phyloP scores from a whole-genome alignment of 2,329 filamentous ascomycete species.

The Elsinoe necatrix region DNA sequence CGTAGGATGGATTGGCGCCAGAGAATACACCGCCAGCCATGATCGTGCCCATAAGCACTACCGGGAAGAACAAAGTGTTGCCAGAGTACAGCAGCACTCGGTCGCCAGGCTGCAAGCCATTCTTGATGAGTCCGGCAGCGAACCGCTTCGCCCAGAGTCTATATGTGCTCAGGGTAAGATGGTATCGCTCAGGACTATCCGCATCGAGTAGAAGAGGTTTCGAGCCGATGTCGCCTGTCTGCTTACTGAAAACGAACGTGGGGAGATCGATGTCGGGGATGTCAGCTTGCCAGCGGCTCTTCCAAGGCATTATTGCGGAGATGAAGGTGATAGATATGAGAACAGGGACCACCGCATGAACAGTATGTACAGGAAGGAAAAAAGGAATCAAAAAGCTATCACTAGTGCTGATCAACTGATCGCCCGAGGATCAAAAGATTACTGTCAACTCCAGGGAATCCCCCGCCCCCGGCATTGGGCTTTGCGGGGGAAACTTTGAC shows the following conservation, averaged over 20 bases:
- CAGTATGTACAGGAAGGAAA: not conserved
- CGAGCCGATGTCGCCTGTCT: conserved; percentile 21
- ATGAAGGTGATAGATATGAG: not conserved
- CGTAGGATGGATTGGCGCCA: conserved; percentile 63
- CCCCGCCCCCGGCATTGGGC: not conserved
- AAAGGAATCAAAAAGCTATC: not conserved
- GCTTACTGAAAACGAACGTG: conserved; percentile 38
- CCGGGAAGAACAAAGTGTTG: conserved; percentile 65
- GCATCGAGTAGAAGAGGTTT: conserved; percentile 54
- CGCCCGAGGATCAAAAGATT: conserved; percentile 5
- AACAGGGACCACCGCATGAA: not conserved
- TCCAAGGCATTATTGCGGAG: conserved; percentile 40
- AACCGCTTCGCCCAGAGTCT: conserved; percentile 65
- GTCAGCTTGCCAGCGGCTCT: conserved; percentile 41
- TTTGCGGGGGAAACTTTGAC: not conserved
- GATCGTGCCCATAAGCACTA: conserved; percentile 61
- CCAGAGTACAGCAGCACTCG: conserved; percentile 65
- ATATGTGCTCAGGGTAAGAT: conserved; percentile 55
- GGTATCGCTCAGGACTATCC: conserved; percentile 56
- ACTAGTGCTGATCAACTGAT: not conserved
- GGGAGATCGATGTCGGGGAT: conserved; percentile 40
- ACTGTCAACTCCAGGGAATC: not conserved
- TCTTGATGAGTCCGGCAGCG: conserved; percentile 54
- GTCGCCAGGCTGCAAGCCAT: conserved; percentile 59
- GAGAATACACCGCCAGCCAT: conserved; percentile 75